phyloP scores from a whole-genome alignment of 805 yeast species.

The Cyberlindnera sargentensis region DNA sequence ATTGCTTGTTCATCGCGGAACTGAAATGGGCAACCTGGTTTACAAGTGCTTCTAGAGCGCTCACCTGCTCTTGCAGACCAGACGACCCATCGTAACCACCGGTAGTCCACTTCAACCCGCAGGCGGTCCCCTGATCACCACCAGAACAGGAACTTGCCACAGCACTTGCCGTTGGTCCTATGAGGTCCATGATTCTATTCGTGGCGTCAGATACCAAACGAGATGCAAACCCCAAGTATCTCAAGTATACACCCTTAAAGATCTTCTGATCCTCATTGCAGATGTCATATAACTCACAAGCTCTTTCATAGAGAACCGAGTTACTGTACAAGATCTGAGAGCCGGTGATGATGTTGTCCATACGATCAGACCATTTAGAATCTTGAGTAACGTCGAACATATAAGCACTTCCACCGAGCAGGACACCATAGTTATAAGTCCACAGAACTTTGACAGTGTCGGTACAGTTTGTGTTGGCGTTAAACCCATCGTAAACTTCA shows the following conservation, averaged over 20 bases:
- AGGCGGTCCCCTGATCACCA: conserved; percentile 77
- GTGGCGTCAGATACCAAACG: conserved; percentile 52
- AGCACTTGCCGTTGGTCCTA: conserved; percentile 49
- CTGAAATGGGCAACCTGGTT: conserved; percentile 30
- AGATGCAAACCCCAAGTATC: conserved; percentile 70
- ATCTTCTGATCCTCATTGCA: conserved; percentile 87
- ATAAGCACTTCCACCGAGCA: conserved; percentile 69
- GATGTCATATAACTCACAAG: conserved; percentile 57
- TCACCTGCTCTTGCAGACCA: conserved; percentile 88
- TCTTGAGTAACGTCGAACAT: conserved; percentile 63
- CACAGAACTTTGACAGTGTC: conserved; percentile 51
- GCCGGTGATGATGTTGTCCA: conserved; percentile 15
- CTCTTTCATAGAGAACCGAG: conserved; percentile 69
- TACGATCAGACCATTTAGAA: conserved; percentile 41
- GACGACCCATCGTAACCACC: conserved; percentile 61
- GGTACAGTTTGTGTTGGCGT: conserved; percentile 53
- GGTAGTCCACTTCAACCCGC: conserved; percentile 76
- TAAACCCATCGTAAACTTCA: conserved; percentile 69
- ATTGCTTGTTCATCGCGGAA: neutral
- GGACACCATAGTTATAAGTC: conserved; percentile 79
- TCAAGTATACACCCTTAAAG: conserved; percentile 76
- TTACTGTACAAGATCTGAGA: conserved; percentile 31
- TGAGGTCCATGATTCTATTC: conserved; percentile 25
- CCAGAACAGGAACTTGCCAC: conserved; percentile 86
- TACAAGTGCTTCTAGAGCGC: conserved; percentile 63